Evolutionary conservation across 2,329 filamentous ascomycete genomes (phyloP).

Genomic region (Rutstroemia sp.): DNA sequence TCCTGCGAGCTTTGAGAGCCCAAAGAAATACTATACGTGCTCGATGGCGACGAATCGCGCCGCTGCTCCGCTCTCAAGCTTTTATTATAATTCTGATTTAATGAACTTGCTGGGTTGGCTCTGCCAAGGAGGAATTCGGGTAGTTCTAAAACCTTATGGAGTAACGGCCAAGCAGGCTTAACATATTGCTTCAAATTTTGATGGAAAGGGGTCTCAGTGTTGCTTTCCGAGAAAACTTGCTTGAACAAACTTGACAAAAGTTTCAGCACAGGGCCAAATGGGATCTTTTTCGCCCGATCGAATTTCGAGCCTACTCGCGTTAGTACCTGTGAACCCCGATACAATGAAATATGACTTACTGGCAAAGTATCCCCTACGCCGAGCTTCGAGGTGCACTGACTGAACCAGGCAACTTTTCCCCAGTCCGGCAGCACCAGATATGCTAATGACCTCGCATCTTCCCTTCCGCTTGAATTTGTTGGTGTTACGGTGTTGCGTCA

Average conservation of each 20-base stretch:
- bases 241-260: conserved; percentile 59
- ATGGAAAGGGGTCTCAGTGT: conserved; percentile 58
- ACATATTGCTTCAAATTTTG: conserved; percentile 54
- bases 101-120: conserved; percentile 13
- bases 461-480: conserved; percentile 51
- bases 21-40: conserved; percentile 23
- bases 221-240: conserved; percentile 59
- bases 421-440: conserved; percentile 55
- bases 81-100: conserved; percentile 25
- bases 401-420: conserved; percentile 60
- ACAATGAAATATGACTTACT: conserved; percentile 21
- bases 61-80: conserved; percentile 22
- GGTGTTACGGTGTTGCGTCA: conserved; percentile 22
- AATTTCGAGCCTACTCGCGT: conserved; percentile 45
- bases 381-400: conserved; percentile 52
- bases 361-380: conserved; percentile 55
- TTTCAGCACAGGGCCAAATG: conserved; percentile 57
- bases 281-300: conserved; percentile 51
- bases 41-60: conserved; percentile 26
- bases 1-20: conserved; percentile 49
- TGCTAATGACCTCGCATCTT: conserved; percentile 55
- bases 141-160: conserved; percentile 53
- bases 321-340: not conserved
- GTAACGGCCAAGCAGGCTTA: conserved; percentile 55
- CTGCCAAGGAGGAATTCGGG: conserved; percentile 61